phyloP scores from a whole-genome alignment of 2,329 filamentous ascomycete species.

The Calonectria crousiana region DNA sequence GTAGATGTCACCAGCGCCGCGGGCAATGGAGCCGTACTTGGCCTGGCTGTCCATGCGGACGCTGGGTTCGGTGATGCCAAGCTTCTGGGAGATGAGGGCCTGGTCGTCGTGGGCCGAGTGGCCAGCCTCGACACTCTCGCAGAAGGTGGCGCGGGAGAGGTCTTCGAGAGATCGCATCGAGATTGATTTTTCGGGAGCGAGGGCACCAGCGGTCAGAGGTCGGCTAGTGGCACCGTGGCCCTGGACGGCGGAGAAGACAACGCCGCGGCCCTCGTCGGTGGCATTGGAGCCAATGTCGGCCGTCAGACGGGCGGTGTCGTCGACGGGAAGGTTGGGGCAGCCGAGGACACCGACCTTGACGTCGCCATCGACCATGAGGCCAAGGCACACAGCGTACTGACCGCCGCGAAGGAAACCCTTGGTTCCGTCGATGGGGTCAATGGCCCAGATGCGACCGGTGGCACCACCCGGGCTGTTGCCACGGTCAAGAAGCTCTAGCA shows the following conservation, averaged over 20 bases:
- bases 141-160: slow-evolving; percentile 88
- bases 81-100: slow-evolving; percentile 79
- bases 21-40: slow-evolving; percentile 95
- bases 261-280: slow-evolving; percentile 82
- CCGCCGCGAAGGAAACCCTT: slow-evolving; percentile 97
- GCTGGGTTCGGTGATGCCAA: slow-evolving; percentile 89
- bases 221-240: slow-evolving; percentile 86
- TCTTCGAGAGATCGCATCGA: slow-evolving; percentile 82
- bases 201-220: slow-evolving; percentile 67
- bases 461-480: slow-evolving; percentile 79
- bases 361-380: slow-evolving; percentile 90
- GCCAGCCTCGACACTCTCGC: slow-evolving; percentile 93
- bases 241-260: slow-evolving; percentile 86
- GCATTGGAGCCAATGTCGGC: slow-evolving; percentile 80
- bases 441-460: slow-evolving; percentile 89
- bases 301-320: slow-evolving; percentile 73
- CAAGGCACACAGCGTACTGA: slow-evolving; percentile 96
- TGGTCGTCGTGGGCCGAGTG: slow-evolving; percentile 94
- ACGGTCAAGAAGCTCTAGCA: slow-evolving; percentile 76
- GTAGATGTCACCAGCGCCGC: slow-evolving; percentile 95
- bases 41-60: slow-evolving; percentile 98
- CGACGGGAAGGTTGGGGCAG: slow-evolving; percentile 93
- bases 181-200: slow-evolving; percentile 73
- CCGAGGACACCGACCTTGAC: slow-evolving; percentile 95
- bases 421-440: slow-evolving; percentile 98